Evolutionary conservation across 495 filamentous ascomycete genomes (phyloP), one percentile per base, ranked within the genome.

Genomic region (Penicillium lividum): DNA sequence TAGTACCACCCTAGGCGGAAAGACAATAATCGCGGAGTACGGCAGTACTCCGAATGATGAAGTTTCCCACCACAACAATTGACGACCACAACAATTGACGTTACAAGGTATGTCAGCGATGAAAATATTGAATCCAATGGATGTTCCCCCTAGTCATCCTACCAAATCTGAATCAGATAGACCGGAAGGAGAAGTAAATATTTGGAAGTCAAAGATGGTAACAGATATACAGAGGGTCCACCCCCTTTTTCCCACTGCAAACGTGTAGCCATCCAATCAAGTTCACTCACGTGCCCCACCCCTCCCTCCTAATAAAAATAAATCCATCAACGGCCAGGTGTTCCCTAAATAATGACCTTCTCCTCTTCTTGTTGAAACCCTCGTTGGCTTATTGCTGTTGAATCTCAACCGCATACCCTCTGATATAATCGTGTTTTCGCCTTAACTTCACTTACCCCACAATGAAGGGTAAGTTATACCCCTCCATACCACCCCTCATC

Each of bases 391-490:
- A 31, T 46, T 42, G 34, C 51, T 48, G 57, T 34, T 51, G 42
- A 51, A 50, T 56, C 30, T 58, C 44, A 38, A 47, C 42, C 28
- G 34, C 38, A 28, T 53, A 25, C 11, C 25, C 49, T 61, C 62
- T 57, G 38, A 56, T 54, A 34, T 60, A 48, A 59, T 53, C 52
- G 53, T 53, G 42, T 33, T 40, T 43, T 53, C 30, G 36, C 15
- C 7, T 46, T 56, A 18, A 30, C 28, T 30, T 52, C 29, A 48
- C 48, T 58, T 56, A 59, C 63, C 64, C 62, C 64, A 74, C 61
- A 56, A 82, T 82, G 81, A 83, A 83, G 73, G 81, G 81, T 81
- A 76, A 64, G 80, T 62, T 16, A 29, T 33, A 27, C 43, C 59
- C 31, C 29, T 52, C 48, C 55, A 48, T 30, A 47, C 66, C 55